Conservation (phyloP, 1,139 yeast genomes). For the Insectozyma bohioensis region DNA sequence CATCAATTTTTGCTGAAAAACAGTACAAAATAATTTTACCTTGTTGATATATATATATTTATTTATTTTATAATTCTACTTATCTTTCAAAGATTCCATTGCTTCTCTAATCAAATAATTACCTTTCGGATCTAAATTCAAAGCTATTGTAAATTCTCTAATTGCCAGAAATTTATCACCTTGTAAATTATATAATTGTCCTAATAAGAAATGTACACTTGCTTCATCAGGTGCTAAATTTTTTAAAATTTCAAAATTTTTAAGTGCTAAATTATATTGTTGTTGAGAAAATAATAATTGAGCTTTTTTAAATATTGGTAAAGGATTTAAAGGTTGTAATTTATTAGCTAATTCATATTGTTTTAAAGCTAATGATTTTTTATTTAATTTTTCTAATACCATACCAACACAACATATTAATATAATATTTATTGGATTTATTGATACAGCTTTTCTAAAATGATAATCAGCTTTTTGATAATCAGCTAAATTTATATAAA, state of each 20-base stretch:
- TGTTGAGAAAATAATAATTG: constrained; percentile 74
- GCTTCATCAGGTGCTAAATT: constrained; percentile 92
- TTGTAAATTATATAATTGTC: constrained; percentile 79
- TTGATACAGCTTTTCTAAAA: constrained; percentile 81
- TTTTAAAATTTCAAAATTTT: constrained; percentile 69
- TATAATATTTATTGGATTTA: constrained; percentile 89
- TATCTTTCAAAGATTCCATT: constrained; percentile 52
- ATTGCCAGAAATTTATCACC: constrained; percentile 78
- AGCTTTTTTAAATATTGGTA: constrained; percentile 88
- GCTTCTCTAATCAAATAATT: constrained; percentile 85
- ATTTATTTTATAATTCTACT: too few species aligned
- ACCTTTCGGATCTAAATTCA: constrained; percentile 92
- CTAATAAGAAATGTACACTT: constrained; percentile 84
- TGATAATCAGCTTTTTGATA: constrained; percentile 82
- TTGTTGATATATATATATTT: too few species aligned
- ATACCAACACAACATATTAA: constrained; percentile 92
- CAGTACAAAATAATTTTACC: too few species aligned
- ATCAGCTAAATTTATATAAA: constrained; percentile 83
- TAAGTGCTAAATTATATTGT: constrained; percentile 68
- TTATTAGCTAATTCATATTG: constrained; percentile 85
- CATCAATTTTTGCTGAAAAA: too few species aligned
- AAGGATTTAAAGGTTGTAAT: constrained; percentile 81
- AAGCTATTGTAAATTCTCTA: constrained; percentile 83
- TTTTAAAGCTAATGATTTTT: constrained; percentile 68
- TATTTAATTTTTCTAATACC: constrained; percentile 78